Evolutionary conservation across 2,329 filamentous ascomycete genomes (phyloP), one percentile per base, ranked within the genome.

Genomic region (Colletotrichum costaricense): DNA sequence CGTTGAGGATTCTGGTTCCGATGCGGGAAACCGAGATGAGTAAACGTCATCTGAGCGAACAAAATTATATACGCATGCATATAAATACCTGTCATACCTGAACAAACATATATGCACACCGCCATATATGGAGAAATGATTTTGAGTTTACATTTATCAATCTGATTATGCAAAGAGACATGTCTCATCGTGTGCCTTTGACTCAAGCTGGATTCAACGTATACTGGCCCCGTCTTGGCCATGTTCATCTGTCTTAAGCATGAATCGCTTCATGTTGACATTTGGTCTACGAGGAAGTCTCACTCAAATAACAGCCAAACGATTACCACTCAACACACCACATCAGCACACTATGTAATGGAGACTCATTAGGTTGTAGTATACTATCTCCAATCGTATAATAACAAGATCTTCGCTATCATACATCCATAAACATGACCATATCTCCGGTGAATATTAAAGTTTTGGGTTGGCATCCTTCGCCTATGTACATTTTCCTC

Each of bases 391-490:
- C 57, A 57, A 63, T 42, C 49, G 56, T 52, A 54, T 63, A 72
- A 72, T 62, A 70, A 56, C 35, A 67, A 56, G 14, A 42, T 42
- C 35, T 33, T 26, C 64, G 49, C 69, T 58, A 67, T 72, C 69
- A 68, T 63, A 63, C 69, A 72, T 49, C 24, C 57, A 52, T 68
- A 22, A 63, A 72, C 22, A 57, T 63, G 28, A 35, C 35, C 28
- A 38, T 28, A 42, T 63, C 49, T 68, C 49, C 63, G n/a, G 14
- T 26, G 46, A 56, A 57, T 38, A 59, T 46, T 71, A 56, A 67
- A 16, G 5, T 35, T 42, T 33, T n/a, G 42, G 52, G 11, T 14
- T 14, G 22, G n/a, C 54, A 4, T 55, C 63, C 63, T 26, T 62
- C 26, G 58, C 28, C 14, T 63, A 69, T 72, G 28, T 58, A 72